Percentiles rank a stretch among this genome's conserved stretches.
Evolutionary conservation across 2,329 filamentous ascomycete species (phyloP).

Genomic region (Epichloe scottii): DNA sequence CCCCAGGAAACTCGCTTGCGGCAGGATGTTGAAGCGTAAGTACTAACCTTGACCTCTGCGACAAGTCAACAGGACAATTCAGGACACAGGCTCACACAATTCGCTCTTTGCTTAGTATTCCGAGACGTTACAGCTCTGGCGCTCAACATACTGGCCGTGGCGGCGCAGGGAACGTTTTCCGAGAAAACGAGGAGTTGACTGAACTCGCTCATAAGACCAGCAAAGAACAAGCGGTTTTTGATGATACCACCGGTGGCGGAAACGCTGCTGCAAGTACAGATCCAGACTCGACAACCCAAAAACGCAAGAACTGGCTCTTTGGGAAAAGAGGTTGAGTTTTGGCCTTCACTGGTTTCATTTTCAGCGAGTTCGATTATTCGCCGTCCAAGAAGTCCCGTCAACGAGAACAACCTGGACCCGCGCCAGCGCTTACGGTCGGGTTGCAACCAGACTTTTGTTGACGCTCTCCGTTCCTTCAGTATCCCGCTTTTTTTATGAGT

Average conservation of each 20-base stretch:
- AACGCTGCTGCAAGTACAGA: slow-evolving; percentile 2
- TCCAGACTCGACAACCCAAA: slow-evolving; percentile 19
- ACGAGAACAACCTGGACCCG: not conserved
- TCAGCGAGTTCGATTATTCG: too few relatives aligned
- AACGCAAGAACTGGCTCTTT: slow-evolving; percentile 37
- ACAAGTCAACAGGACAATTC: too few relatives aligned
- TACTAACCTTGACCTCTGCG: slow-evolving; percentile 7
- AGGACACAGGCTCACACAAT: not conserved
- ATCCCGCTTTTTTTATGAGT: too few relatives aligned
- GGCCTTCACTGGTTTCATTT: not conserved
- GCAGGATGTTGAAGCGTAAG: slow-evolving; percentile 70
- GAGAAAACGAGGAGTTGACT: slow-evolving; percentile 29
- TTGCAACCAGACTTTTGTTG: too few relatives aligned
- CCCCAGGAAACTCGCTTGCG: slow-evolving; percentile 60
- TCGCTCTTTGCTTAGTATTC: slow-evolving; percentile 25
- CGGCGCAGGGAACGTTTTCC: slow-evolving; percentile 60
- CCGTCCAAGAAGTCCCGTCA: not conserved
- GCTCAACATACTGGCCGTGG: slow-evolving; percentile 59
- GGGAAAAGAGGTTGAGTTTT: slow-evolving; percentile 31
- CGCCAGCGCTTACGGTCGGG: too few relatives aligned
- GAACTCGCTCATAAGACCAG: slow-evolving; percentile 17
- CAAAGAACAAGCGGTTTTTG: slow-evolving; percentile 20
- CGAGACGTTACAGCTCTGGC: slow-evolving; percentile 43
- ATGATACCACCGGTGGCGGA: slow-evolving; percentile 13
- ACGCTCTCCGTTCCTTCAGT: too few relatives aligned